Evolutionary conservation across 352 stramenopile species (phyloP).

Genomic region (Phytophthora citrophthora): DNA sequence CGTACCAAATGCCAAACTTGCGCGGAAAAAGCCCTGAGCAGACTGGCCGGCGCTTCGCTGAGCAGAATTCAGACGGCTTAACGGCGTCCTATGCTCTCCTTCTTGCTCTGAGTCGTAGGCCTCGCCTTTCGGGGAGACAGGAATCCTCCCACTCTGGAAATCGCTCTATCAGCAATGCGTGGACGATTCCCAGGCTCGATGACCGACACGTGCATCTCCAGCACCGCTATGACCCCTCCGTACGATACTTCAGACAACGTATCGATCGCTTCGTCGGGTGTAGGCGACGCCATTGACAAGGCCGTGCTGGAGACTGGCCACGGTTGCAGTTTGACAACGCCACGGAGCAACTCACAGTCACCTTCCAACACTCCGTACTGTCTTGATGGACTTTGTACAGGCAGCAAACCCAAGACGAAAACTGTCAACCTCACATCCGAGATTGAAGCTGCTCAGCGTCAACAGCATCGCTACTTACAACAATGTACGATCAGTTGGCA

Average conservation of each 20-base stretch:
- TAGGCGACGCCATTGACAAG: conserved; percentile 16
- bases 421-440: conserved; percentile 27
- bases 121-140: conserved; percentile 7
- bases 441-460: conserved; percentile 19
- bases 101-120: neutral
- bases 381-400: conserved; percentile 5
- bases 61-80: conserved; percentile 11
- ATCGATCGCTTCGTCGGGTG: conserved; percentile 10
- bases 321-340: conserved; percentile 20
- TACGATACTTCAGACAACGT: conserved; percentile 9
- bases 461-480: conserved; percentile 26
- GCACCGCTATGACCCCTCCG: conserved; percentile 22
- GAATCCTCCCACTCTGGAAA: neutral
- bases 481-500: conserved; percentile 64
- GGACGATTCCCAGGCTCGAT: conserved; percentile 17
- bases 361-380: conserved; percentile 31
- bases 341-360: conserved; percentile 12
- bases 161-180: conserved; percentile 9
- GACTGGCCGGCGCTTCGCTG: conserved; percentile 10
- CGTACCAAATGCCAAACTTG: neutral
- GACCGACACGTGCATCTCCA: conserved; percentile 30
- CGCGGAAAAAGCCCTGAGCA: conserved; percentile 14
- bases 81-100: conserved; percentile 4
- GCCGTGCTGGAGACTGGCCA: conserved; percentile 13
- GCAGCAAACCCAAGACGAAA: conserved; percentile 21